Evolutionary conservation across 2,329 filamentous ascomycete species (phyloP).

Genomic region (Epichloe typhina): DNA sequence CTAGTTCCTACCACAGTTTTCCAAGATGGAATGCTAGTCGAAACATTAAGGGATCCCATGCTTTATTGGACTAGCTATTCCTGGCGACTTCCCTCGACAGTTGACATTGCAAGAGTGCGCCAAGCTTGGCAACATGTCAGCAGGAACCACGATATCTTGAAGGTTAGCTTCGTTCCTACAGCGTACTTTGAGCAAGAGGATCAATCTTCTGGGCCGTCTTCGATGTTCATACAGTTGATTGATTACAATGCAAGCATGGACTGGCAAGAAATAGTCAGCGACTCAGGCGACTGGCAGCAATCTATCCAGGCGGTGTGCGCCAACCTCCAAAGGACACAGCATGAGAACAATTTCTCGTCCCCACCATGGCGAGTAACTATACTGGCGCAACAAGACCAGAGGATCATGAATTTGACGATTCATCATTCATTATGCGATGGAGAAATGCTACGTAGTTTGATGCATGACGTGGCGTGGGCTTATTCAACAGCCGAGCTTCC

Average conservation of each 20-base stretch:
- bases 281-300: background rate
- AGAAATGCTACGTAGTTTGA: conserved; percentile 15
- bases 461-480: background rate
- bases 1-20: background rate
- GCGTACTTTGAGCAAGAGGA: background rate
- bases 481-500: background rate
- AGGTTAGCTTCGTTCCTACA: background rate
- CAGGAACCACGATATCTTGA: background rate
- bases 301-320: background rate
- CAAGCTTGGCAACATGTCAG: background rate
- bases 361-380: conserved; percentile 25
- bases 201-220: background rate
- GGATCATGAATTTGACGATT: conserved; percentile 25
- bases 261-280: background rate
- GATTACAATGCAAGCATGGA: background rate
- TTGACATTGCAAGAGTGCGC: background rate
- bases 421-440: conserved; percentile 54
- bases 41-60: background rate
- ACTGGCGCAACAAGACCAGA: conserved; percentile 10
- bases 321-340: background rate
- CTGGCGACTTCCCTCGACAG: background rate
- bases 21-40: background rate
- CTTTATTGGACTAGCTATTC: background rate
- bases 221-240: background rate
- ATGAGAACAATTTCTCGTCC: background rate